Base-by-base conservation (phyloP, 2,329 filamentous ascomycete genomes). In the Annulohypoxylon truncatum region DNA sequence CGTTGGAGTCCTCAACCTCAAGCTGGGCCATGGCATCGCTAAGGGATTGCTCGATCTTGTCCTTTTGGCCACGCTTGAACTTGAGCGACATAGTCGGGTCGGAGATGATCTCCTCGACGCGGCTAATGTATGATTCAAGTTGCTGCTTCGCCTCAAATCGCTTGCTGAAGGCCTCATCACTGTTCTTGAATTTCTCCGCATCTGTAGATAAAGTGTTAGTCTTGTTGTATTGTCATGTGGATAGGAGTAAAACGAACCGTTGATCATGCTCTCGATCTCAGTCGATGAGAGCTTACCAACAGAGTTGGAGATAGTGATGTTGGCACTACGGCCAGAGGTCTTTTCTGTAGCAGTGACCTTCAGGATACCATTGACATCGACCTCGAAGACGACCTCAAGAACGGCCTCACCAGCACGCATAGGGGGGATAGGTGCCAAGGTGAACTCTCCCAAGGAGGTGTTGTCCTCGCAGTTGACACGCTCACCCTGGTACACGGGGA, bases 331-430 rank as follows among this genome's bases (percentile, higher is more conserved):
- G 78, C 96, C 96, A 31, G 96, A 97, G 75, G 93, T 95, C 90
- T 99, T 99, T 89, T 99, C 96, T 50, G 95, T 97, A 74, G 96
- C 96, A 70, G 95, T 98, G 78, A 98, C 96, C 90, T 99, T 99
- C 73, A 99, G 91, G 81, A 97, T 97, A 91, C 96, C 96, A 87
- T 99, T 99, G 88, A 97, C 96, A 76, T 99, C 96, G 79, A 99
- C 96, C 86, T 99, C 96, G 84, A 99, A 98, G 81, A 98, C 94
- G 75, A 95, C 92, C 85, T 99, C 96, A 47, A 99, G 92, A 73
- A 97, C 94, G 75, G 96, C 92, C 80, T 99, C 96, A 81, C 96
- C 95, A 78, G 96, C 95, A 78, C 90, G 91, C 93, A 97, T 83
- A 85, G 94, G 82, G 87, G 95, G 88, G 72, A 90, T 90, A 47